Conservation (phyloP, 305 asterid genomes). For the Plantago rigida region DNA sequence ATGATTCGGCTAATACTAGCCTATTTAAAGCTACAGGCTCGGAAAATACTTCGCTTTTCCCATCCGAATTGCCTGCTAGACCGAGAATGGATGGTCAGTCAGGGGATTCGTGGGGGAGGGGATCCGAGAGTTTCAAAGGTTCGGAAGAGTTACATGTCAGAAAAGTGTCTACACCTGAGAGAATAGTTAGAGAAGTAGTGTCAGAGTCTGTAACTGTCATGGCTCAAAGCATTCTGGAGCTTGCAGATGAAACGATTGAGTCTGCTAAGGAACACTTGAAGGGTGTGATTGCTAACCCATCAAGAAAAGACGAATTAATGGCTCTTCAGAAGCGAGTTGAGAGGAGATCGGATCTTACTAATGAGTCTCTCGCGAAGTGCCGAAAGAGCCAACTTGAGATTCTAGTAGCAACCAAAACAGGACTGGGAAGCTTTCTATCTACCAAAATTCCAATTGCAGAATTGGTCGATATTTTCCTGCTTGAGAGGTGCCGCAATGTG, state of each 20-base stretch:
- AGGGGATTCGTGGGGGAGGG: constrained; percentile 49
- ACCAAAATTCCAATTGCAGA: constrained; percentile 47
- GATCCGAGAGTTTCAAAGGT: constrained; percentile 38
- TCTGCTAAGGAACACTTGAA: constrained; percentile 61
- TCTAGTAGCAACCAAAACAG: constrained; percentile 63
- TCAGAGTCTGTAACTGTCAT: constrained; percentile 58
- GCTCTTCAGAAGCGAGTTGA: constrained; percentile 61
- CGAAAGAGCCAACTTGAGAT: constrained; percentile 66
- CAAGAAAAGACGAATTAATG: constrained; percentile 49
- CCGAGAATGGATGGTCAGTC: constrained; percentile 51
- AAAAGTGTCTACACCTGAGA: constrained; percentile 53
- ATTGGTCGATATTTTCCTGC: constrained; percentile 61
- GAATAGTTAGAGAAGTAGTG: constrained; percentile 67
- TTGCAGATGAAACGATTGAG: constrained; percentile 62
- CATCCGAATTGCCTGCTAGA: constrained; percentile 82
- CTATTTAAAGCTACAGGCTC: constrained; percentile 50
- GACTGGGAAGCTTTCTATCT: constrained; percentile 53
- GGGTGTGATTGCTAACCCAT: constrained; percentile 41
- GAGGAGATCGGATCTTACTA: constrained; percentile 72
- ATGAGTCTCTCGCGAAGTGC: constrained; percentile 66
- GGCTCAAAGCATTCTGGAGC: constrained; percentile 72
- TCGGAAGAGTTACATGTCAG: constrained; percentile 40
- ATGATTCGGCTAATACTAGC: constrained; percentile 47
- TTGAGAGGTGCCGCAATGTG: constrained; percentile 76
- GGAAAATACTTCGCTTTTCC: constrained; percentile 66